phyloP scores from a whole-genome alignment of 495 filamentous ascomycete genomes.

The Penicillium turbatum region DNA sequence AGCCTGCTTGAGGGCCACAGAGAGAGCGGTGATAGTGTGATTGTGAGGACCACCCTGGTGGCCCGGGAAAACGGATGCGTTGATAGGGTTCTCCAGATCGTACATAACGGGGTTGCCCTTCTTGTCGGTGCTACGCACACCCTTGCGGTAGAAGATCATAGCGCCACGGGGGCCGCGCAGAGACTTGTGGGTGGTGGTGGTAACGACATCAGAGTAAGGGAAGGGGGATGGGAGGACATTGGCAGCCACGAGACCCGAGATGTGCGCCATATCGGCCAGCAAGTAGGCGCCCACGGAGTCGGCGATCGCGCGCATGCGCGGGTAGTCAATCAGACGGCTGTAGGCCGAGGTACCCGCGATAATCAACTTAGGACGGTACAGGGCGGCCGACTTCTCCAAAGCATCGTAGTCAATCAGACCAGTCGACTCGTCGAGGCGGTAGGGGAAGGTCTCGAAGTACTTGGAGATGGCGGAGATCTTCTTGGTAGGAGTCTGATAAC shows the following conservation, averaged over 20 bases:
- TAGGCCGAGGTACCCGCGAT: constrained; percentile 94
- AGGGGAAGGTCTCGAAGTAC: constrained; percentile 97
- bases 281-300: constrained; percentile 92
- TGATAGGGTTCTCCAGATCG: constrained; percentile 91
- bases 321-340: constrained; percentile 89
- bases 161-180: constrained; percentile 91
- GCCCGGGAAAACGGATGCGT: constrained; percentile 95
- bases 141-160: constrained; percentile 97
- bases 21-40: constrained; percentile 93
- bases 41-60: constrained; percentile 98
- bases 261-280: constrained; percentile 95
- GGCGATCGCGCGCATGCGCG: constrained; percentile 77
- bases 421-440: constrained; percentile 83
- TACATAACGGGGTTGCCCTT: constrained; percentile 80
- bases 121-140: constrained; percentile 82
- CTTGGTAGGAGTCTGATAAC: constrained; percentile 95
- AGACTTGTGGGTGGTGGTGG: constrained; percentile 98
- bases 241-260: constrained; percentile 89
- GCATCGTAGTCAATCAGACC: constrained; percentile 92
- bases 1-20: constrained; percentile 91
- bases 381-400: constrained; percentile 74
- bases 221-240: constrained; percentile 90
- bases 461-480: constrained; percentile 98
- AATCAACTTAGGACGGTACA: constrained; percentile 94
- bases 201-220: constrained; percentile 83